Conservation (phyloP, 108 stramenopile species). For the Skeletonema tropicum region DNA sequence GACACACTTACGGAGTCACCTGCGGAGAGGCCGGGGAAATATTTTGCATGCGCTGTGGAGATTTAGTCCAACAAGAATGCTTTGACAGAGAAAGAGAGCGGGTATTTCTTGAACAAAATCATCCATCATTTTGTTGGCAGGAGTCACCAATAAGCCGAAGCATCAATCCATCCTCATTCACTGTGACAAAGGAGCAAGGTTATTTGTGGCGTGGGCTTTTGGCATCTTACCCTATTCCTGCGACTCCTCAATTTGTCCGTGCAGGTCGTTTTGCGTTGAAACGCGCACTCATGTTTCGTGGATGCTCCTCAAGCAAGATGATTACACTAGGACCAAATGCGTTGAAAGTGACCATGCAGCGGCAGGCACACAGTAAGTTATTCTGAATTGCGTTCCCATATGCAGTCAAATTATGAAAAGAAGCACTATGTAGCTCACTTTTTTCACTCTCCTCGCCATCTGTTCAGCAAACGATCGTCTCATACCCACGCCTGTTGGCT, state of each 20-base stretch:
- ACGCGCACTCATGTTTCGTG: constrained; percentile 49
- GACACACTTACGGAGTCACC: constrained; percentile 58
- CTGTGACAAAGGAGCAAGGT: constrained; percentile 63
- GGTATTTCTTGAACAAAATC: constrained; percentile 51
- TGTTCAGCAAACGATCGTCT: constrained; percentile 24
- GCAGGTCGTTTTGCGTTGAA: constrained; percentile 52
- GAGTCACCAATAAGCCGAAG: constrained; percentile 64
- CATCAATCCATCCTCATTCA: constrained; percentile 72
- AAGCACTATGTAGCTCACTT: constrained; percentile 6
- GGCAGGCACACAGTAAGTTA: constrained; percentile 29
- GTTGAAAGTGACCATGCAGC: constrained; percentile 21
- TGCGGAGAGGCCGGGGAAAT: constrained; percentile 66
- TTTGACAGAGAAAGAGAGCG: constrained; percentile 79
- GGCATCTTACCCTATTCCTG: constrained; percentile 70
- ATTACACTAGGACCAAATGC: constrained; percentile 34
- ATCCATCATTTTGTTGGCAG: constrained; percentile 67
- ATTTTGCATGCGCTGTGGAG: constrained; percentile 78
- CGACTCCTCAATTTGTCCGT: constrained; percentile 59
- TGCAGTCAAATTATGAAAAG: background rate
- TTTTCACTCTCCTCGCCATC: constrained; percentile 15
- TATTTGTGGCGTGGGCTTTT: constrained; percentile 77
- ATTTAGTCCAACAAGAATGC: constrained; percentile 70
- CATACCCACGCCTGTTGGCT: constrained; percentile 73
- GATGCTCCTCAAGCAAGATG: constrained; percentile 24
- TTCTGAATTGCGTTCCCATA: background rate